Evolutionary conservation across 2,329 filamentous ascomycete species (phyloP).

Genomic region (Ophiostoma novo-ulmi): DNA sequence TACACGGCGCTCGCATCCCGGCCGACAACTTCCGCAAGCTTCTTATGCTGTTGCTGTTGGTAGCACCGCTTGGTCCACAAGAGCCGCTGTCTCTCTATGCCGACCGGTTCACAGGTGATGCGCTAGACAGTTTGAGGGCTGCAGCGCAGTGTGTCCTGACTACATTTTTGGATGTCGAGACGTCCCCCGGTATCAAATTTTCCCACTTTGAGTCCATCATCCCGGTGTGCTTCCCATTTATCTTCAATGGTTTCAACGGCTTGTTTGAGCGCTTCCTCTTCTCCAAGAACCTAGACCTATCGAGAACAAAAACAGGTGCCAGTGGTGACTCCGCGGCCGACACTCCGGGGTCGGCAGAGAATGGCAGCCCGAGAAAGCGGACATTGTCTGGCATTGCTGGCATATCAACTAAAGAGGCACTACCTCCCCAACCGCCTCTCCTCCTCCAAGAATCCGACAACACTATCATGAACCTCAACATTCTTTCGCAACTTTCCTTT

Average conservation of each 20-base stretch:
- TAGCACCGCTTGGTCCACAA: conserved; percentile 59
- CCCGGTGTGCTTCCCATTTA: conserved; percentile 55
- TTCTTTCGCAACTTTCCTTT: conserved; percentile 66
- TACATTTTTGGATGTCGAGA: conserved; percentile 61
- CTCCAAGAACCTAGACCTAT: conserved; percentile 64
- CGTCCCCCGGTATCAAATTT: conserved; percentile 58
- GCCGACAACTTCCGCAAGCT: conserved; percentile 67
- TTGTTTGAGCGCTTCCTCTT: conserved; percentile 74
- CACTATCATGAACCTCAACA: conserved; percentile 60
- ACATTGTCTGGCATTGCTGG: conserved; percentile 7
- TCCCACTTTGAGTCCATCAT: conserved; percentile 56
- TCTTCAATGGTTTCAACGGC: conserved; percentile 63
- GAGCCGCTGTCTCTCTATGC: conserved; percentile 60
- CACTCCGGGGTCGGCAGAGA: neutral
- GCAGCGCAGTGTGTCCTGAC: conserved; percentile 62
- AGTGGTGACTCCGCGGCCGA: no score
- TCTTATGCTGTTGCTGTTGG: conserved; percentile 63
- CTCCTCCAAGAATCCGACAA: conserved; percentile 45
- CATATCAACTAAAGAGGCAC: conserved; percentile 9
- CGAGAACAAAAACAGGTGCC: conserved; percentile 39
- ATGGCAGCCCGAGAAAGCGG: conserved; percentile 15
- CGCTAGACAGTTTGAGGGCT: conserved; percentile 53
- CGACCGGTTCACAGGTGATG: conserved; percentile 49
- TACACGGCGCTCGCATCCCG: conserved; percentile 64
- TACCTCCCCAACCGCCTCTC: conserved; percentile 34